Conservation (phyloP, 2,329 filamentous ascomycete genomes). For the Teratosphaeria epicoccoides region DNA sequence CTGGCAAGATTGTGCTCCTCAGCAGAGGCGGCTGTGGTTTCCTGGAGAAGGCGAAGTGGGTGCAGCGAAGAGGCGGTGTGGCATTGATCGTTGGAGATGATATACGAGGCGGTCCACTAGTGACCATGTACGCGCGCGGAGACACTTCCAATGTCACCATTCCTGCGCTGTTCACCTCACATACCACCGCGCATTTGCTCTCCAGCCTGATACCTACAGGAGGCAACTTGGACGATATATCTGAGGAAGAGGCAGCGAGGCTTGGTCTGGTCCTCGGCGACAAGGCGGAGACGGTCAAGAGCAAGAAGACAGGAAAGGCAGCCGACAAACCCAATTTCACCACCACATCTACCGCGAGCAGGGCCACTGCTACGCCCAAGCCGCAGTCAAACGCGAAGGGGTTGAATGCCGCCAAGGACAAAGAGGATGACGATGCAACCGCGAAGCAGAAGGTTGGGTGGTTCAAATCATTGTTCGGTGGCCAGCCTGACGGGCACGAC, state of each 20-base stretch:
- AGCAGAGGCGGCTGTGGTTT: conserved; percentile 93
- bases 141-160: conserved; percentile 94
- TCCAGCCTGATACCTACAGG: conserved; percentile 73
- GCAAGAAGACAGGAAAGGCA: conserved; percentile 2
- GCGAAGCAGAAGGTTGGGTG: conserved; percentile 23
- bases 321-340: conserved; percentile 20
- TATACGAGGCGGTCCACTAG: conserved; percentile 73
- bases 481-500: conserved; percentile 21
- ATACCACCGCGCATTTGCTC: conserved; percentile 85
- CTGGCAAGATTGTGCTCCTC: conserved; percentile 82
- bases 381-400: conserved; percentile 7
- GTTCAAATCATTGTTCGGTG: conserved; percentile 34
- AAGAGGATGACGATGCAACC: conserved; percentile 1
- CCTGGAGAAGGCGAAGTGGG: conserved; percentile 94
- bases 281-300: conserved; percentile 9
- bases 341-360: conserved; percentile 9
- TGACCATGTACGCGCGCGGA: conserved; percentile 97
- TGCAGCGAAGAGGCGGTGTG: conserved; percentile 76
- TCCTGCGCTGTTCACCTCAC: conserved; percentile 85
- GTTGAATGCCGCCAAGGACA: neutral
- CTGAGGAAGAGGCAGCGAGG: conserved; percentile 47
- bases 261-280: conserved; percentile 31
- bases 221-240: conserved; percentile 49
- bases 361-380: conserved; percentile 11
- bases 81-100: conserved; percentile 93